Percentiles rank a stretch among this genome's conserved stretches.
These are phyloP conservation scores for Pseudocercospora cruenta DNA, from an alignment of 2,329 filamentous ascomycete genomes.

Conservation along the genomic window DNA sequence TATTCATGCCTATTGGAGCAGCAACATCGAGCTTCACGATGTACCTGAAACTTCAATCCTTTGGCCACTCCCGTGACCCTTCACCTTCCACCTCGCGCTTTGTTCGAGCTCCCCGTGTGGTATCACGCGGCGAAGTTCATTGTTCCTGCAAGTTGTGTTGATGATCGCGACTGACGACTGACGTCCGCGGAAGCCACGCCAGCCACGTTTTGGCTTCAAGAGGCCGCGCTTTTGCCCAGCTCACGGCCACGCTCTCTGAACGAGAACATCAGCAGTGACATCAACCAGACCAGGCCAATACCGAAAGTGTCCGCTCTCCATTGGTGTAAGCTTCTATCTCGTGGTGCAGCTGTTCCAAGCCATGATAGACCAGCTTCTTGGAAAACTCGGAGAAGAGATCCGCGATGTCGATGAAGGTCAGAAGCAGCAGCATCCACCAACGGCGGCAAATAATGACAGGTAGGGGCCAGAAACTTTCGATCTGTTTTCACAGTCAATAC, in stretches of 20 bases:
- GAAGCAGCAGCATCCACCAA: not conserved
- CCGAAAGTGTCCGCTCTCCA: not conserved
- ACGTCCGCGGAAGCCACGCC: not conserved
- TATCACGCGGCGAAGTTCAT: not conserved
- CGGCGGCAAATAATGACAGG: slow-evolving; percentile 19
- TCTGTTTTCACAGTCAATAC: slow-evolving; percentile 76
- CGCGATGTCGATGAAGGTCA: slow-evolving; percentile 32
- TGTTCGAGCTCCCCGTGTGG: not conserved
- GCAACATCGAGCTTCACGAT: not conserved
- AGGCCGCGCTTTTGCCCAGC: not conserved
- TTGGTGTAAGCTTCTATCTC: not conserved
- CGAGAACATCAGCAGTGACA: not conserved
- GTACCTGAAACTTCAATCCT: not conserved
- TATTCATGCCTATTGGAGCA: not conserved
- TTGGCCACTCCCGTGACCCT: slow-evolving; percentile 1
- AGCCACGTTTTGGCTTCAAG: not conserved
- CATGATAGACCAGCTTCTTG: slow-evolving; percentile 22
- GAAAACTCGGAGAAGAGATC: slow-evolving; percentile 25
- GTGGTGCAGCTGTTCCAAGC: no score
- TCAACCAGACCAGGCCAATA: not conserved
- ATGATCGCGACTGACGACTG: not conserved
- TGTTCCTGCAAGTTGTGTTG: not conserved
- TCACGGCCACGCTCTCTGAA: not conserved
- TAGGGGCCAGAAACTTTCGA: slow-evolving; percentile 75
- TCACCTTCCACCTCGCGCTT: not conserved